phyloP scores from a whole-genome alignment of 108 stramenopile genomes.

The Epipyxis sp. region DNA sequence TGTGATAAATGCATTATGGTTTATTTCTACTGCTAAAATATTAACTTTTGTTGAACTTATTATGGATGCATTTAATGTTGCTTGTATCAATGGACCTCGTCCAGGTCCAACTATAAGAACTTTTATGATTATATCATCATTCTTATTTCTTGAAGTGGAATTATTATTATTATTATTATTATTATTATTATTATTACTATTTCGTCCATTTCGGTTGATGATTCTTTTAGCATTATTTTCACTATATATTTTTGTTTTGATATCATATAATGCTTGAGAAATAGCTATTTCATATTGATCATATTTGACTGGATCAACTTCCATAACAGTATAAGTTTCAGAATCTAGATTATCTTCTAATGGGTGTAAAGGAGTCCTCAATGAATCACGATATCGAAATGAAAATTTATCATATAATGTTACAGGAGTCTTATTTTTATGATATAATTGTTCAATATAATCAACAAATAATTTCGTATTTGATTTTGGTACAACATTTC shows the following conservation, averaged over 20 bases:
- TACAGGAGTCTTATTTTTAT: not conserved
- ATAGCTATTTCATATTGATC: constrained; percentile 77
- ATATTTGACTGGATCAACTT: constrained; percentile 96
- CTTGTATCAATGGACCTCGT: constrained; percentile 84
- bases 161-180: constrained; percentile 64
- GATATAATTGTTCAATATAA: not conserved
- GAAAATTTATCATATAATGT: not conserved
- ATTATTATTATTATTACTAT: not conserved
- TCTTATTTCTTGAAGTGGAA: too few species aligned
- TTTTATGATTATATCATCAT: too few species aligned
- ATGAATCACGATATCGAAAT: not conserved
- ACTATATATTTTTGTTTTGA: too few species aligned
- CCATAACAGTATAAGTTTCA: constrained; percentile 91
- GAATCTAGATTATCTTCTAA: constrained; percentile 92
- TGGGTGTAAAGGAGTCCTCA: constrained; percentile 75
- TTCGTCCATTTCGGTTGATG: not conserved
- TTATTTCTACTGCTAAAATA: constrained; percentile 78
- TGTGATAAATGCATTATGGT: constrained; percentile 89
- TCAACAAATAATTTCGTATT: not conserved
- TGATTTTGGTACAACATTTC: not conserved
- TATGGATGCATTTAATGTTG: constrained; percentile 62
- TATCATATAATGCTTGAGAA: constrained; percentile 30
- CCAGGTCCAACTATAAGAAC: constrained; percentile 89
- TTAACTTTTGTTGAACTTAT: too few species aligned
- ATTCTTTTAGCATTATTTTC: too few species aligned